Evolutionary conservation across 805 yeast genomes (phyloP).

Genomic region (Jamesozyma hellenica): DNA sequence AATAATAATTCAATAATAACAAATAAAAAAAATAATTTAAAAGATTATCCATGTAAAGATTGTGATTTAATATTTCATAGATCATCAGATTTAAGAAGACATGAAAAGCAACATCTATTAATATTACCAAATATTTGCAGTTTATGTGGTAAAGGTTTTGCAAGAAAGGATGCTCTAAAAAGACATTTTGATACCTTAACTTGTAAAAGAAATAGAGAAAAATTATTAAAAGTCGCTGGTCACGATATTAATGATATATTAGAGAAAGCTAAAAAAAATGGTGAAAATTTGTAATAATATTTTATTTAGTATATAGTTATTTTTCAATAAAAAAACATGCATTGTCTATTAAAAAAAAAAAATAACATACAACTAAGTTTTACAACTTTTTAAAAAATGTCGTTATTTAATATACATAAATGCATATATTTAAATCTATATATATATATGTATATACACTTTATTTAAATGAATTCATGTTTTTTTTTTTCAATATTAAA

Average conservation of each 20-base stretch:
- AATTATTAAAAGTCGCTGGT: constrained; percentile 27
- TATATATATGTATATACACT: too few relatives aligned
- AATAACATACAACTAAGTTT: too few relatives aligned
- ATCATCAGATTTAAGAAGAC: constrained; percentile 61
- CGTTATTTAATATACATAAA: too few relatives aligned
- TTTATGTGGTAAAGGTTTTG: constrained; percentile 70
- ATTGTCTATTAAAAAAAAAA: too few relatives aligned
- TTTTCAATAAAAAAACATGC: too few relatives aligned
- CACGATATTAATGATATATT: constrained; percentile 25
- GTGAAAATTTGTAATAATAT: constrained; percentile 1
- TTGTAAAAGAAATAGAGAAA: constrained; percentile 59
- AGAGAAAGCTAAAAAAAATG: constrained; percentile 7
- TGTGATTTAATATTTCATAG: constrained; percentile 56
- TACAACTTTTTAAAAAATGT: too few relatives aligned
- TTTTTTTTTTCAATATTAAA: too few relatives aligned
- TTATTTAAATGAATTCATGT: too few relatives aligned
- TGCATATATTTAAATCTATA: too few relatives aligned
- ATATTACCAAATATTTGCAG: constrained; percentile 68
- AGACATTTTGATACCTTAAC: constrained; percentile 66
- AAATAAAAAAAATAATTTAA: constrained; percentile 3
- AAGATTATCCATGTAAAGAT: constrained; percentile 44
- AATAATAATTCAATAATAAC: neutral
- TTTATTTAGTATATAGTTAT: neutral
- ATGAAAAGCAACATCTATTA: constrained; percentile 59
- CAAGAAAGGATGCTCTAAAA: constrained; percentile 70